A percentile compares a stretch with the other conserved stretches of the same genome.
These are phyloP conservation scores for Solanum dulcamara DNA, from an alignment of 257 asterid species.

Conservation along the genomic window DNA sequence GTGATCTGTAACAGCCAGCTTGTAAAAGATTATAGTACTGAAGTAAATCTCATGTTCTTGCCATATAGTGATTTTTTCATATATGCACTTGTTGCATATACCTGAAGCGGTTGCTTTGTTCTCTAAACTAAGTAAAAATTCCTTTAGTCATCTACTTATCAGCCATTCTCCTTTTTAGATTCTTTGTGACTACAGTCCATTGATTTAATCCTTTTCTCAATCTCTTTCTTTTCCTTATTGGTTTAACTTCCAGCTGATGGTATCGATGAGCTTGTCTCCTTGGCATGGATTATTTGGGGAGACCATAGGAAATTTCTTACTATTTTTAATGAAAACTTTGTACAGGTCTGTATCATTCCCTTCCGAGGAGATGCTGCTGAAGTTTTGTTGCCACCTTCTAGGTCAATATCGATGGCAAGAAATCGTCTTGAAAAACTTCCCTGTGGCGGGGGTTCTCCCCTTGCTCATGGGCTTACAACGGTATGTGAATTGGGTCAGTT, in stretches of 20 bases:
- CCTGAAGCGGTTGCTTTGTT: not conserved
- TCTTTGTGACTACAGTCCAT: not conserved
- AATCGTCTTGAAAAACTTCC: constrained; percentile 98
- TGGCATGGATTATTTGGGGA: not conserved
- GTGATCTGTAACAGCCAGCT: not conserved
- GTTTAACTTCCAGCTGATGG: not conserved
- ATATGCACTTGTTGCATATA: not conserved
- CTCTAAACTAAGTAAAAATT: not conserved
- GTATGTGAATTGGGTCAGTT: constrained; percentile 25
- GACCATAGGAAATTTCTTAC: not conserved
- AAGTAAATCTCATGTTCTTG: not conserved
- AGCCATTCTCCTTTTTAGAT: not conserved
- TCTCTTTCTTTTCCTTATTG: not conserved
- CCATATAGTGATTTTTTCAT: not conserved
- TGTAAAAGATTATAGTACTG: not conserved
- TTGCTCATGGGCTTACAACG: constrained; percentile 97
- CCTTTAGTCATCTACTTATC: not conserved
- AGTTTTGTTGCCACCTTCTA: constrained; percentile 95
- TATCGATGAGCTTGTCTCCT: not conserved
- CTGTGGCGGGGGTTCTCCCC: constrained; percentile 99
- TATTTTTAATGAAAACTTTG: constrained; percentile 8
- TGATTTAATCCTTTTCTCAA: not conserved
- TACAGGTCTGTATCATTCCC: constrained; percentile 87
- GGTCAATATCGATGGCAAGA: constrained; percentile 97
- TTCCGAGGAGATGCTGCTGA: constrained; percentile 99